phyloP scores from a whole-genome alignment of 768 basidiomycete genomes.

The Hysterangium stoloniferum region DNA sequence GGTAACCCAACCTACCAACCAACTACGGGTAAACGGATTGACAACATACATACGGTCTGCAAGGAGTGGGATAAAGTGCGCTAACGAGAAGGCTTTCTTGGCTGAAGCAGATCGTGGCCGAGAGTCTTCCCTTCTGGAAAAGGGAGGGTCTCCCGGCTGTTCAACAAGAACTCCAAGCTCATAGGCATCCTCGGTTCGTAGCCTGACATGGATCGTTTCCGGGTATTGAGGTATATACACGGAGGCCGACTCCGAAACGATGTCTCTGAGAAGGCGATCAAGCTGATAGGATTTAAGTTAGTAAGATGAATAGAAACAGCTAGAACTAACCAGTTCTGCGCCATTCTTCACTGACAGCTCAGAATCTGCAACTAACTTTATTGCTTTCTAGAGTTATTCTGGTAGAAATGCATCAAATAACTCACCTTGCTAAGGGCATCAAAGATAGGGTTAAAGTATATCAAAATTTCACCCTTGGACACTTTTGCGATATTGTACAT shows the following conservation, averaged over 20 bases:
- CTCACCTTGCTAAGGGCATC: conserved; percentile 93
- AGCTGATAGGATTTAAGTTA: conserved; percentile 27
- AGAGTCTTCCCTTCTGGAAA: conserved; percentile 19
- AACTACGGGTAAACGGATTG: conserved; percentile 91
- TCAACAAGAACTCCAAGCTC: conserved; percentile 50
- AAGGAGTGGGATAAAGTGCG: conserved; percentile 90
- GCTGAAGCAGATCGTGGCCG: conserved; percentile 38
- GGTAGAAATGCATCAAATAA: conserved; percentile 4
- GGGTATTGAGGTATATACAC: conserved; percentile 87
- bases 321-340: conserved; percentile 56
- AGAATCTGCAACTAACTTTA: conserved; percentile 89
- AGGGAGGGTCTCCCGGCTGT: not conserved
- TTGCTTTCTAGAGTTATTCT: conserved; percentile 7
- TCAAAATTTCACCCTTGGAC: conserved; percentile 91
- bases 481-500: conserved; percentile 98
- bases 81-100: conserved; percentile 81
- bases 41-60: conserved; percentile 91
- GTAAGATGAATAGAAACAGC: not conserved
- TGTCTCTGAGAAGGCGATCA: conserved; percentile 95
- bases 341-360: conserved; percentile 97
- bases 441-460: conserved; percentile 98
- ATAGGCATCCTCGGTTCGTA: conserved; percentile 36
- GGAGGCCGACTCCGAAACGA: conserved; percentile 93
- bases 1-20: conserved; percentile 95
- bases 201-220: conserved; percentile 62